phyloP scores from a whole-genome alignment of 2,329 filamentous ascomycete genomes.

The Penicillium palitans region DNA sequence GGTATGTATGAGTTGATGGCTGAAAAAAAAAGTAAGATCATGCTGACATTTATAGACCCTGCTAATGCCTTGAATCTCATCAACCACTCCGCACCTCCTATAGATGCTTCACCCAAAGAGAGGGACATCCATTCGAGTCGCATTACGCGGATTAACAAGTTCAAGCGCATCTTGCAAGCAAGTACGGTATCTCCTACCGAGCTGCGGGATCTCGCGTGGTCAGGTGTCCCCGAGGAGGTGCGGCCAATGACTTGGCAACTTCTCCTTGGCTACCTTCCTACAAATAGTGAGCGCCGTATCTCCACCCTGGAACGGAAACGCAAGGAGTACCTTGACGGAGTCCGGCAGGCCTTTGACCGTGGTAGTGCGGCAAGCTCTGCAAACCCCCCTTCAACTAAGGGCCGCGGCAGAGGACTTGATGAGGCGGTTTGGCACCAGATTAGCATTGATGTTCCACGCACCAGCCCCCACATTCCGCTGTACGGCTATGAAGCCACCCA shows the following conservation, averaged over 20 bases:
- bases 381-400: conserved; percentile 46
- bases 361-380: conserved; percentile 46
- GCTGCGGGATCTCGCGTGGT: conserved; percentile 84
- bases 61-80: conserved; percentile 95
- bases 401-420: conserved; percentile 74
- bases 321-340: conserved; percentile 94
- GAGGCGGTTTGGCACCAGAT: conserved; percentile 99
- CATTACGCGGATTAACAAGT: conserved; percentile 95
- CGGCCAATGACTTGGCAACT: conserved; percentile 99
- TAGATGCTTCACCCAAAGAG: conserved; percentile 77
- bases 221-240: conserved; percentile 89
- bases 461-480: conserved; percentile 91
- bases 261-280: conserved; percentile 89
- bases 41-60: conserved; percentile 55
- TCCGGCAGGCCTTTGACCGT: conserved; percentile 65
- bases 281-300: conserved; percentile 91
- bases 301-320: conserved; percentile 89
- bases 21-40: not conserved
- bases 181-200: conserved; percentile 85
- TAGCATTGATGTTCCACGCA: conserved; percentile 94
- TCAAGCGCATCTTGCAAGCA: conserved; percentile 91
- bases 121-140: conserved; percentile 81
- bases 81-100: conserved; percentile 73
- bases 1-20: conserved; percentile 45
- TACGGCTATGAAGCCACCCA: conserved; percentile 97